Base-by-base conservation (phyloP, 805 yeast species). In the Starmerella vaccinii region DNA sequence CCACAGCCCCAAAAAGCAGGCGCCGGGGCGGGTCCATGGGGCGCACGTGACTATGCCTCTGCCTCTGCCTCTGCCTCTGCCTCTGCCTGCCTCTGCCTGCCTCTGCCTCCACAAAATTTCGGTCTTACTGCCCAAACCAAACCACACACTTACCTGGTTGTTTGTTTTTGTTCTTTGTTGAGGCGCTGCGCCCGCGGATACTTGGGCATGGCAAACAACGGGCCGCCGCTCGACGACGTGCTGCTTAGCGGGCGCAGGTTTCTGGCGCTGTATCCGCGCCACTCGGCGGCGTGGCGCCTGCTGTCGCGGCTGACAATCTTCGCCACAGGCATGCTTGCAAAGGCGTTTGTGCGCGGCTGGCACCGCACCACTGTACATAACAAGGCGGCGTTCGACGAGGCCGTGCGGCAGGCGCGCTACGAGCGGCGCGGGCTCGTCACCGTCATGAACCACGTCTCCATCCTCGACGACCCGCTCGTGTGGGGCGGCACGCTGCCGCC, bases 401-500 rank as follows among this genome's bases (percentile, higher is more conserved):
- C 90, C 0, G 61, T 84, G 37, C 71, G 72, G n/a, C 73, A 73
- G 53, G 80, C 92, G 0, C 67, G 81, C 44, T 57, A 59, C 1
- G 90, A 88, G 59, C 78, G 82, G 52, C 69, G 97, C 41, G 83
- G 92, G 0, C 65, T 90, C 1, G 58, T 90, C 54, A 90, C 97
- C 0, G 75, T 86, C 15, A 86, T 87, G 95, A 89, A 89, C 65
- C 96, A 88, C 62, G 84, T 86, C 16, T 61, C 67, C 1, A 56
- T 64, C 4, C 48, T 87, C 22, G 98, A 90, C 64, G 98, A 90
- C 62, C 98, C 98, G 0, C 74, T 84, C 32, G 69, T 86, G 40
- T 90, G 94, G 85, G 95, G 94, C 0, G 76, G 83, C 32, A 71
- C 89, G 51, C 95, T 97, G 0, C 74, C 81, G 76, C 72, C 78